A percentile compares a stretch with the other conserved stretches of the same genome.
Conservation (phyloP, 805 yeast genomes). For the Lipomyces spencermartinsiae region DNA sequence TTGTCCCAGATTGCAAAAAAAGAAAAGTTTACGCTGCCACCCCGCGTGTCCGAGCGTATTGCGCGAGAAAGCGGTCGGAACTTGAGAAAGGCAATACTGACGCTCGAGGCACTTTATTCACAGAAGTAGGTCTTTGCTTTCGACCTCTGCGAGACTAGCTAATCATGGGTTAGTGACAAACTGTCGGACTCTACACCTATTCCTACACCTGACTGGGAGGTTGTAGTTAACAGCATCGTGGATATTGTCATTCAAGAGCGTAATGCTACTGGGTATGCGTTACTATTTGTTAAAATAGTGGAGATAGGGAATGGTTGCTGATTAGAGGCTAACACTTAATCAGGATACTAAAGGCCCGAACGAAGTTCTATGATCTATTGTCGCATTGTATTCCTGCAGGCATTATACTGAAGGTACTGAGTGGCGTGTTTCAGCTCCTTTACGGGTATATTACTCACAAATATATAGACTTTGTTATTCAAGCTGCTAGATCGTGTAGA, state of each 20-base stretch:
- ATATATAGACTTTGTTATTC: constrained; percentile 50
- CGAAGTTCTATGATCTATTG: constrained; percentile 76
- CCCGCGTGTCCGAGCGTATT: constrained; percentile 55
- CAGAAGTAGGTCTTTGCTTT: constrained; percentile 36
- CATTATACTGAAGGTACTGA: constrained; percentile 62
- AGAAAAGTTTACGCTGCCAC: constrained; percentile 57
- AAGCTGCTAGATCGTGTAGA: constrained; percentile 45
- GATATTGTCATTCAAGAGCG: constrained; percentile 63
- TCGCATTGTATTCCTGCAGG: constrained; percentile 94
- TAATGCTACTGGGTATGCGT: constrained; percentile 56
- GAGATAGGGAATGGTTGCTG: not conserved
- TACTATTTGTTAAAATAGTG: not conserved
- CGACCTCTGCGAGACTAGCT: not conserved
- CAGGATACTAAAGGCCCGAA: constrained; percentile 58
- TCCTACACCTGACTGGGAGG: constrained; percentile 86
- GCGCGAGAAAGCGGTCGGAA: constrained; percentile 69
- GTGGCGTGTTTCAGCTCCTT: constrained; percentile 2
- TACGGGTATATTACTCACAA: not conserved
- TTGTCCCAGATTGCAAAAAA: constrained; percentile 60
- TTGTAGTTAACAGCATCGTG: constrained; percentile 73
- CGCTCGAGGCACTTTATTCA: constrained; percentile 74
- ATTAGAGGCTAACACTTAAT: constrained; percentile 5
- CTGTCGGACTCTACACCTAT: constrained; percentile 52
- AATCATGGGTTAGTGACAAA: constrained; percentile 15
- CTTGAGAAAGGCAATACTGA: constrained; percentile 74